Percentiles rank a stretch among this genome's conserved stretches.
Evolutionary conservation across 2,329 filamentous ascomycete genomes (phyloP).

Genomic region (Teratosphaeria pseudoeucalypti): DNA sequence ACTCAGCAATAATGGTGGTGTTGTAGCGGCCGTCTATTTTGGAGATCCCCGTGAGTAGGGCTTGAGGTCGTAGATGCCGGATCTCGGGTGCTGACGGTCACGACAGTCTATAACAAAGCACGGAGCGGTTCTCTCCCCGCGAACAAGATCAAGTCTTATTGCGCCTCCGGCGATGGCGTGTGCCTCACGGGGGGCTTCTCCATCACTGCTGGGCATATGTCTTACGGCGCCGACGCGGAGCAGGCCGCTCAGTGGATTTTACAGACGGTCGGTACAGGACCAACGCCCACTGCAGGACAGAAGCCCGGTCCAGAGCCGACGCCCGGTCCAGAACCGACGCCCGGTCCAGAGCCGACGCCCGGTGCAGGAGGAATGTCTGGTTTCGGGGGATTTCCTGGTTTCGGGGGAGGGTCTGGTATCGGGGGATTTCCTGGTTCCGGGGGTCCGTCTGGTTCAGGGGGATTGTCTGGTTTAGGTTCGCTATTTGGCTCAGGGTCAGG

Average conservation of each 20-base stretch:
- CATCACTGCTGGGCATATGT: conserved; percentile 17
- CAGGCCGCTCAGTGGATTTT: neutral
- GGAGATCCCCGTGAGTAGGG: conserved; percentile 15
- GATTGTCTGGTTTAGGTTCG: no score
- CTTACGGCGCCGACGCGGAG: neutral
- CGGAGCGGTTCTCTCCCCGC: conserved; percentile 13
- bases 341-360: no score
- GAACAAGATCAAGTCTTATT: conserved; percentile 18
- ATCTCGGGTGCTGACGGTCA: neutral
- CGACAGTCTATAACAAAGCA: conserved; percentile 5
- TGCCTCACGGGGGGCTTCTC: conserved; percentile 15
- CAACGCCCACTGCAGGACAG: no score
- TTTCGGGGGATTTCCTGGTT: no score
- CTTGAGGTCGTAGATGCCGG: neutral
- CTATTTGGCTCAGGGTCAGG: no score
- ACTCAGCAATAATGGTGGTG: conserved; percentile 1
- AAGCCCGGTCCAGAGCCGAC: no score
- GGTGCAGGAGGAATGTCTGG: no score
- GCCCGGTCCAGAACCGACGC: no score
- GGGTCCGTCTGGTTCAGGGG: no score
- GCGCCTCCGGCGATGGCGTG: conserved; percentile 20
- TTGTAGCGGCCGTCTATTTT: conserved; percentile 19
- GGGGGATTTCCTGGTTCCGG: no score
- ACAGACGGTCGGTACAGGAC: neutral
- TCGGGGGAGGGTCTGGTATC: no score